Conservation (phyloP, 768 basidiomycete genomes). For the Mycena crocata region DNA sequence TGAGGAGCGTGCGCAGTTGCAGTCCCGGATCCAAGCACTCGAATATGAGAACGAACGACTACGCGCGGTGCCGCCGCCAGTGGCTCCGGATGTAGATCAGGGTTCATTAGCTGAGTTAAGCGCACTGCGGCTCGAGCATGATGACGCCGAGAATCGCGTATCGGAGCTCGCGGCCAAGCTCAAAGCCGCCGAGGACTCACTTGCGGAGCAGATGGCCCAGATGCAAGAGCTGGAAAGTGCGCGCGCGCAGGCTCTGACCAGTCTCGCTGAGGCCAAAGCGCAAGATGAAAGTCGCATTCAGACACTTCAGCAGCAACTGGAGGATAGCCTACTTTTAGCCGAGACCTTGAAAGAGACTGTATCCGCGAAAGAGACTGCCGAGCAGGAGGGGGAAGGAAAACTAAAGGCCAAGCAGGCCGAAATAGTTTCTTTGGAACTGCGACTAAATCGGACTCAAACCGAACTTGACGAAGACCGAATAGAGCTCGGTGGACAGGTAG, state of each 20-base stretch:
- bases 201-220: constrained; percentile 58
- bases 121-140: constrained; percentile 57
- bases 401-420: constrained; percentile 71
- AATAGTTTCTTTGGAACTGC: constrained; percentile 62
- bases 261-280: constrained; percentile 59
- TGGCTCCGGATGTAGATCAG: constrained; percentile 48
- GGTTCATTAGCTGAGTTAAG: constrained; percentile 58
- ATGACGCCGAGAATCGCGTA: constrained; percentile 53
- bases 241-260: constrained; percentile 48
- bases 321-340: constrained; percentile 55
- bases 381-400: constrained; percentile 60
- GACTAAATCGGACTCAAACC: constrained; percentile 41
- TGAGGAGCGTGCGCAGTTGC: constrained; percentile 58
- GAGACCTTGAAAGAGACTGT: constrained; percentile 64
- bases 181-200: constrained; percentile 52
- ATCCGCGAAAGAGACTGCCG: constrained; percentile 61
- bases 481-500: constrained; percentile 79
- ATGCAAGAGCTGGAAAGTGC: constrained; percentile 61
- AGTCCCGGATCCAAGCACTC: constrained; percentile 66
- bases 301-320: constrained; percentile 47
- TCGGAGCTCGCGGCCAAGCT: constrained; percentile 57
- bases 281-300: constrained; percentile 56
- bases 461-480: constrained; percentile 65
- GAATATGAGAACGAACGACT: constrained; percentile 80
- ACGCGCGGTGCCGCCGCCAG: constrained; percentile 47